Conservation (phyloP, 352 stramenopile genomes). For the Peronosclerospora sorghi region DNA sequence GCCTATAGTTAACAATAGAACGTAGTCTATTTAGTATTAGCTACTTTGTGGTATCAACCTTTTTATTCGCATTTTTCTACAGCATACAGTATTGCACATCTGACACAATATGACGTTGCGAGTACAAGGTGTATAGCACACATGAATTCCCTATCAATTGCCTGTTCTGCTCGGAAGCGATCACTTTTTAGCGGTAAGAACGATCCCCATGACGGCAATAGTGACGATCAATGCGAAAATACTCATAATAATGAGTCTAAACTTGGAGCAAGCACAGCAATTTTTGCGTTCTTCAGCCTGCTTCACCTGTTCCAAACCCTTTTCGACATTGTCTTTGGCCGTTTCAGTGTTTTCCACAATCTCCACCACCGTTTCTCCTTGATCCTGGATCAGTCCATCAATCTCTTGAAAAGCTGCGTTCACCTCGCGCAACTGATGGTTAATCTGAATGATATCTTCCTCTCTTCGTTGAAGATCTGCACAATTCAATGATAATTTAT, state of each 20-base stretch:
- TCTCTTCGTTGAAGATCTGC: constrained; percentile 68
- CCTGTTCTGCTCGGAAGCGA: no score
- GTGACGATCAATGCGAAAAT: constrained; percentile 43
- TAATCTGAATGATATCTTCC: constrained; percentile 84
- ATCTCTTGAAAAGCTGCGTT: constrained; percentile 82
- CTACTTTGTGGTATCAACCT: no score
- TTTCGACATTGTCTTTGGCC: constrained; percentile 64
- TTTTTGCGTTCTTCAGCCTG: constrained; percentile 55
- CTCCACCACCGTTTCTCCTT: constrained; percentile 71
- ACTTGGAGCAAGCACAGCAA: constrained; percentile 59
- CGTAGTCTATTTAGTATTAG: no score
- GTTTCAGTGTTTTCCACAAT: constrained; percentile 74
- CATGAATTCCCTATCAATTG: no score
- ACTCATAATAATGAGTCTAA: constrained; percentile 60
- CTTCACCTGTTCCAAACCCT: constrained; percentile 54
- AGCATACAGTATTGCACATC: no score
- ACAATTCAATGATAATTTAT: constrained; percentile 1
- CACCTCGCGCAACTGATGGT: constrained; percentile 76
- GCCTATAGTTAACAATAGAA: no score
- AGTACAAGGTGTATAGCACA: no score
- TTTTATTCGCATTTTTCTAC: no score
- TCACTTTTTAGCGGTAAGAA: constrained; percentile 25
- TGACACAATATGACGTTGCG: no score
- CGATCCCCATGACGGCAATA: constrained; percentile 43
- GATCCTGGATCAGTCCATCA: constrained; percentile 71